Evolutionary conservation across 352 stramenopile genomes (phyloP), one percentile per base, ranked within the genome.

Genomic region (Phytophthora pluvialis): DNA sequence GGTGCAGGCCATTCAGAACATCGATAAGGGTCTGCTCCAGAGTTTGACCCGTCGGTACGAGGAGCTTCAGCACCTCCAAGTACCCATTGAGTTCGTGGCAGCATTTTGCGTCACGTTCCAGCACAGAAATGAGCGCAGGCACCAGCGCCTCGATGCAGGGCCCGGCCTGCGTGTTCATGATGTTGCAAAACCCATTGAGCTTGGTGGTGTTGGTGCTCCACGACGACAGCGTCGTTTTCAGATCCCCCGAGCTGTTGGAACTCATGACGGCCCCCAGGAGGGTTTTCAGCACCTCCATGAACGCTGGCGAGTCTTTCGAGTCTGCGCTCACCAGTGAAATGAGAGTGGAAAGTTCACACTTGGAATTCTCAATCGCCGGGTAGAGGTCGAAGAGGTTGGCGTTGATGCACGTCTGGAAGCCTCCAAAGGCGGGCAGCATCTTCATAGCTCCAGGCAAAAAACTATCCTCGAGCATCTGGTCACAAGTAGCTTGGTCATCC

Each of bases 1-100:
- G 60, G 43, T 89, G 80, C 5, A 89, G 57, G 1, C 77, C 80
- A 49, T 87, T 86, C 40, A 89, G 26, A 8, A 86, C 10, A 10
- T 70, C 61, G 25, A 76, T 52, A n/a, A 87, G 40, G n/a, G 59
- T 79, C 36, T 80, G 47, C 28, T 72, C 68, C 7, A 77, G 61
- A 25, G 67, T 79, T 54, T 85, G 76, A 3, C 73, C 75, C 12
- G 67, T 43, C 1, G 77, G 77, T 13, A 77, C 65, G 26, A 89
- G 50, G 5, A 89, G 44, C 42, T 81, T 79, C 15, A 59, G 16
- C n/a, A 82, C 45, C 28, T 85, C 77, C 48, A 75, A 54, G 46
- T 85, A 80, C 50, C 71, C 61, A n/a, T 63, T 59, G n/a, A 89
- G 64, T 32, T 74, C 54, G 13, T 60, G 36, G 32, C 80, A 89